Evolutionary conservation across 2,329 filamentous ascomycete species (phyloP).

Genomic region (Dactylellina sp.): DNA sequence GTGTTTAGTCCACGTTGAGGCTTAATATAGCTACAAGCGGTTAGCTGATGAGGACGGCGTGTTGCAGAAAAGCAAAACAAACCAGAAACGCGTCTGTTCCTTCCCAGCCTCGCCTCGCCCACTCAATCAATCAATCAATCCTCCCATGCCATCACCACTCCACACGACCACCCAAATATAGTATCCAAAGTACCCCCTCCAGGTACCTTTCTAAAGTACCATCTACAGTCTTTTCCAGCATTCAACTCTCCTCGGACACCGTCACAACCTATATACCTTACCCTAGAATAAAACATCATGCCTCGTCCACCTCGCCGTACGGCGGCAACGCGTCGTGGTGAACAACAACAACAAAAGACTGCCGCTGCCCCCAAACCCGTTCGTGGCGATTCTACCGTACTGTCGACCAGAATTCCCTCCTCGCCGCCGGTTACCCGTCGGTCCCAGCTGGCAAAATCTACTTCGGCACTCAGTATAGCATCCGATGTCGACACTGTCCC

Average conservation of each 20-base stretch:
- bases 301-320: conserved; percentile 54
- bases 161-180: conserved; percentile 25
- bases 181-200: conserved; percentile 10
- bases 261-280: conserved; percentile 3
- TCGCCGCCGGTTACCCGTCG: conserved; percentile 28
- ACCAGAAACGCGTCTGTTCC: conserved; percentile 8
- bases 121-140: not conserved
- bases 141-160: not conserved
- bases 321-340: conserved; percentile 49
- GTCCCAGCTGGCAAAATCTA: conserved; percentile 23
- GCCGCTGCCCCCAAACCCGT: conserved; percentile 8
- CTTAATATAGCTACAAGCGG: not conserved
- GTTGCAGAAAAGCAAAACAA: conserved; percentile 22
- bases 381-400: conserved; percentile 36
- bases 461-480: conserved; percentile 22
- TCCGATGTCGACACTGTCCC: conserved; percentile 43
- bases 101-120: not conserved
- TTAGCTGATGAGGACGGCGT: not conserved
- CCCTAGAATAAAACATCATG: conserved; percentile 24
- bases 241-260: not conserved
- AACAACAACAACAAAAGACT: conserved; percentile 4
- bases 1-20: not conserved
- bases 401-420: conserved; percentile 14
- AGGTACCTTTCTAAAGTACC: conserved; percentile 7
- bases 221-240: conserved; percentile 15